phyloP scores from a whole-genome alignment of 441 rosid species.

The Populus hybrid region DNA sequence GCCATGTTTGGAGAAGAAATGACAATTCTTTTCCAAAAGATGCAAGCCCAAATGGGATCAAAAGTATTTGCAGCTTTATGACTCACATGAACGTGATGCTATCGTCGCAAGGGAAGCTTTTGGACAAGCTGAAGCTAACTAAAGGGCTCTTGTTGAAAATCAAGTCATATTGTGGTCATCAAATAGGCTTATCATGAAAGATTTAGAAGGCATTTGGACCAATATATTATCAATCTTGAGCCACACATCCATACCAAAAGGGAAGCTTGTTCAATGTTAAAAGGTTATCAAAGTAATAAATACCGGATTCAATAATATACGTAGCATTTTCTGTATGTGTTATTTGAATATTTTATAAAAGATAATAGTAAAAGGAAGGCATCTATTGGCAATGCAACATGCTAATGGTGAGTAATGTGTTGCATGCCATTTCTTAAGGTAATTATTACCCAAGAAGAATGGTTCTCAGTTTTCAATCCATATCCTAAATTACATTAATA shows the following conservation, averaged over 20 bases:
- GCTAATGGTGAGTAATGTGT: background rate
- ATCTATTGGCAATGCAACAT: background rate
- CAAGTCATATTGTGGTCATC: slow-evolving; percentile 48
- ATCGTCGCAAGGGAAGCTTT: slow-evolving; percentile 46
- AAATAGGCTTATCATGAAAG: slow-evolving; percentile 46
- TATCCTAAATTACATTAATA: too few species aligned
- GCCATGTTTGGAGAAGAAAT: slow-evolving; percentile 45
- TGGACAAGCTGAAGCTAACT: slow-evolving; percentile 29
- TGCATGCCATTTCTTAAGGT: background rate
- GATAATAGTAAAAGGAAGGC: background rate
- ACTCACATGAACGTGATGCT: slow-evolving; percentile 55
- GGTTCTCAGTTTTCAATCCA: background rate
- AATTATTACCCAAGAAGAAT: background rate
- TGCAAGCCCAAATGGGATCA: background rate
- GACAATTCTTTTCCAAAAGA: slow-evolving; percentile 18
- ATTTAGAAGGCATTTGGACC: slow-evolving; percentile 46
- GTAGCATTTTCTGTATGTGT: background rate
- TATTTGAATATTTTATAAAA: too few species aligned
- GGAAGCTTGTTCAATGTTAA: slow-evolving; percentile 11
- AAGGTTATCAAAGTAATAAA: background rate
- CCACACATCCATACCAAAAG: slow-evolving; percentile 58
- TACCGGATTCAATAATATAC: background rate
- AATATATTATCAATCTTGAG: slow-evolving; percentile 48
- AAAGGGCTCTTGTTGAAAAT: slow-evolving; percentile 53
- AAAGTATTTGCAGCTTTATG: slow-evolving; percentile 31